Conservation (phyloP, 176 grass and related monocot genomes). For the Bothriochloa decipiens region DNA sequence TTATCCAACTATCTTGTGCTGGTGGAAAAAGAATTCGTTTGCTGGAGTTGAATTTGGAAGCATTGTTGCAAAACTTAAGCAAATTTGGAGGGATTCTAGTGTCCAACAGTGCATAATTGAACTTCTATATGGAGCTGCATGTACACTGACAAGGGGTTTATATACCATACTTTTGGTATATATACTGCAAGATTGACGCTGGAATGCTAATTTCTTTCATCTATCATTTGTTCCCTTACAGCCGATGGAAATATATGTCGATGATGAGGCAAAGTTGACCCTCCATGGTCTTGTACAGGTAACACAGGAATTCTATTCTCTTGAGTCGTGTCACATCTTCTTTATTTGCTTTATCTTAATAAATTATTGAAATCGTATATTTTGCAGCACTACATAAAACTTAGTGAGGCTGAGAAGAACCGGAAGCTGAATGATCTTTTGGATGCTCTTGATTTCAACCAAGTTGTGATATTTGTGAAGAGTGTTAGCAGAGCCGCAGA, state of each 20-base stretch:
- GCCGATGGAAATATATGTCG: slow-evolving; percentile 99
- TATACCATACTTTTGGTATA: slow-evolving; percentile 62
- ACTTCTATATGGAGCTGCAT: slow-evolving; percentile 40
- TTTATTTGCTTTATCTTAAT: not conserved
- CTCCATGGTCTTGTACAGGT: slow-evolving; percentile 99
- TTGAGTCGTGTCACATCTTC: not conserved
- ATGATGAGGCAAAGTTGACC: slow-evolving; percentile 98
- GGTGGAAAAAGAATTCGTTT: slow-evolving; percentile 14
- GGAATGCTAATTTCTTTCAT: slow-evolving; percentile 84
- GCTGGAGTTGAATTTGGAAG: slow-evolving; percentile 37
- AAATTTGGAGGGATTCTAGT: slow-evolving; percentile 6
- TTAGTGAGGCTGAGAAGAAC: slow-evolving; percentile 92
- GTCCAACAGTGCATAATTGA: slow-evolving; percentile 39
- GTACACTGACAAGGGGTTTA: slow-evolving; percentile 37
- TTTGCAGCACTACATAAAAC: slow-evolving; percentile 93
- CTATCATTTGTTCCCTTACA: slow-evolving; percentile 90
- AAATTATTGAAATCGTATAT: not conserved
- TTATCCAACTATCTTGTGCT: slow-evolving; percentile 1
- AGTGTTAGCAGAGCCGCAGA: slow-evolving; percentile 90
- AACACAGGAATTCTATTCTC: not conserved
- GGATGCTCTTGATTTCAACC: slow-evolving; percentile 98
- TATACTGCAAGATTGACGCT: slow-evolving; percentile 62
- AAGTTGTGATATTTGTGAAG: slow-evolving; percentile 99
- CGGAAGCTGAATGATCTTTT: slow-evolving; percentile 95
- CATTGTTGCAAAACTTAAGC: slow-evolving; percentile 39